Percentiles rank a stretch among this genome's conserved stretches.
Evolutionary conservation across 768 basidiomycete genomes (phyloP).

Genomic region (Amanita jacksonii): DNA sequence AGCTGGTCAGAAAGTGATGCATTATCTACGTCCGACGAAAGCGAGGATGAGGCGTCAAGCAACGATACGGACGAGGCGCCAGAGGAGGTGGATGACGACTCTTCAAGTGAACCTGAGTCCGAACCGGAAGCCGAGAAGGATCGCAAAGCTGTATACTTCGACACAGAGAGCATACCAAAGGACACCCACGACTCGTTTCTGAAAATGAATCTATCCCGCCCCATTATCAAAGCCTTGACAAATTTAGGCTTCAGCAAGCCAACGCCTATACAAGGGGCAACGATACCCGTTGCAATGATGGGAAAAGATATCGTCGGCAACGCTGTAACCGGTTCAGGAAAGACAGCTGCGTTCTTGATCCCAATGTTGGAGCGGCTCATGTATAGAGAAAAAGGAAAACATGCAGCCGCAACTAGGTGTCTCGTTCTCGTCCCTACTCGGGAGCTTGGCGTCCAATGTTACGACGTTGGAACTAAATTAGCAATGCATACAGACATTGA

Average conservation of each 20-base stretch:
- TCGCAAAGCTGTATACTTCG: slow-evolving; percentile 86
- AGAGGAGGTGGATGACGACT: slow-evolving; percentile 17
- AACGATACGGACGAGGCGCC: slow-evolving; percentile 22
- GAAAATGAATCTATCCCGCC: slow-evolving; percentile 92
- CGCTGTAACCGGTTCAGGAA: slow-evolving; percentile 96
- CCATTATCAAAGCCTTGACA: slow-evolving; percentile 85
- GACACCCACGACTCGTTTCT: slow-evolving; percentile 72
- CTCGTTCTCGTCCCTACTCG: slow-evolving; percentile 90
- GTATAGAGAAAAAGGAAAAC: slow-evolving; percentile 85
- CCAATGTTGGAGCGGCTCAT: slow-evolving; percentile 89
- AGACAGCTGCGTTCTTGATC: slow-evolving; percentile 95
- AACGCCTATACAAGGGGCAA: slow-evolving; percentile 92
- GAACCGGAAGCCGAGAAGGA: slow-evolving; percentile 62
- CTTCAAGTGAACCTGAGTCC: slow-evolving; percentile 31
- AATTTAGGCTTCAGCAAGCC: slow-evolving; percentile 72
- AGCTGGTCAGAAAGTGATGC: slow-evolving; percentile 17
- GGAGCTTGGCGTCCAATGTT: slow-evolving; percentile 93
- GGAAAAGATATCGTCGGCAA: slow-evolving; percentile 96
- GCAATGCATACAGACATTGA: slow-evolving; percentile 83
- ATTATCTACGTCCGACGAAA: slow-evolving; percentile 15
- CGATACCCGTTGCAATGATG: slow-evolving; percentile 87
- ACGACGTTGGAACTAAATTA: slow-evolving; percentile 81
- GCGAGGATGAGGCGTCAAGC: slow-evolving; percentile 23
- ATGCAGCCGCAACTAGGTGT: slow-evolving; percentile 80
- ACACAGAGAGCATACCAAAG: slow-evolving; percentile 39